Percentiles rank a stretch among this genome's conserved stretches.
These are phyloP conservation scores for Apiospora pterosperma DNA, from an alignment of 2,329 filamentous ascomycete genomes.

Conservation along the genomic window DNA sequence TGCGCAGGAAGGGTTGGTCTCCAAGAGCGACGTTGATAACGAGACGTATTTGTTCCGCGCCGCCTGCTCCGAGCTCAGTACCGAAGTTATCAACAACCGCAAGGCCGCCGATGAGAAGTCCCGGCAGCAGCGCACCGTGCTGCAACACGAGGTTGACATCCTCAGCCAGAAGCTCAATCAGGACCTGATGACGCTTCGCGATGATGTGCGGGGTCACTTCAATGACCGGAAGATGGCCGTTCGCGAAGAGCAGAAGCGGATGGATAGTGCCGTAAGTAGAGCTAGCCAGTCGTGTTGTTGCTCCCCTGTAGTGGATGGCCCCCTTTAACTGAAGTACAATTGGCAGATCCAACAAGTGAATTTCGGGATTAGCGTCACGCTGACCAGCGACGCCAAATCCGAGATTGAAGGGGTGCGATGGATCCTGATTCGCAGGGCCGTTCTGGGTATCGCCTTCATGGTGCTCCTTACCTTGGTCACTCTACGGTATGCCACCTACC, in stretches of 20 bases:
- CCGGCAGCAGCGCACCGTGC: constrained; percentile 75
- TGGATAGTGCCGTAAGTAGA: constrained; percentile 69
- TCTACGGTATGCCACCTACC: constrained; percentile 58
- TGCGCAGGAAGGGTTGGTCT: constrained; percentile 76
- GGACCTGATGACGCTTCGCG: constrained; percentile 76
- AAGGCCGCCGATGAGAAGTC: constrained; percentile 76
- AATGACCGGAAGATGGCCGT: constrained; percentile 94
- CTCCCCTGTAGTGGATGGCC: background rate
- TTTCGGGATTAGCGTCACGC: constrained; percentile 88
- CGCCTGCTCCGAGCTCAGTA: constrained; percentile 86
- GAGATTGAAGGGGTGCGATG: constrained; percentile 90
- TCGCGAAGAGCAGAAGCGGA: constrained; percentile 78
- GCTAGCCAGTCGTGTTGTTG: background rate
- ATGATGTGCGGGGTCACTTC: constrained; percentile 93
- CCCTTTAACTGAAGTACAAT: background rate
- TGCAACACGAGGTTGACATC: constrained; percentile 96
- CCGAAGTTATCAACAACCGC: constrained; percentile 77
- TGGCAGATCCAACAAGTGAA: constrained; percentile 83
- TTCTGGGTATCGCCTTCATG: constrained; percentile 65
- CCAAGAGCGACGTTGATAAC: constrained; percentile 91
- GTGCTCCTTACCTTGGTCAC: constrained; percentile 57
- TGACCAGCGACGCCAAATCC: constrained; percentile 87
- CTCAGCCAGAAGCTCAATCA: constrained; percentile 80
- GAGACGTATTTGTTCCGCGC: constrained; percentile 92
- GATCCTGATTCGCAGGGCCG: constrained; percentile 67